Evolutionary conservation across 208 protist genomes (phyloP).

Genomic region (Crithidia sp.): DNA sequence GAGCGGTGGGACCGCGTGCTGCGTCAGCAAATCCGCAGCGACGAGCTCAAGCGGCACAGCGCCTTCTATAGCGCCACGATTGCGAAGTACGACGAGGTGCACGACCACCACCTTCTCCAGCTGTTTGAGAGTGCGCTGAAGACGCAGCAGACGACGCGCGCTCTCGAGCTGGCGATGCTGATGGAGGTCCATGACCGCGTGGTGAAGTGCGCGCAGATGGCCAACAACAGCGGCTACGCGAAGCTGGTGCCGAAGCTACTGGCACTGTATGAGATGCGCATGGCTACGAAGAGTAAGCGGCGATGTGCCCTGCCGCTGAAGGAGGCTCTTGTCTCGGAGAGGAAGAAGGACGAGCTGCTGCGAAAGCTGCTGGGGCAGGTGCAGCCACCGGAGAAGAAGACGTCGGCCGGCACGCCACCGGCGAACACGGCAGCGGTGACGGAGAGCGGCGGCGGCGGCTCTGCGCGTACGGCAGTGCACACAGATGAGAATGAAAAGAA

Average conservation of each 20-base stretch:
- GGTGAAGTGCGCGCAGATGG: slow-evolving; percentile 64
- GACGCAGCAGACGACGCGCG: slow-evolving; percentile 74
- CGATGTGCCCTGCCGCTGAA: slow-evolving; percentile 75
- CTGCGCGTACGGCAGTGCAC: not conserved
- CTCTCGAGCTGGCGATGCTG: slow-evolving; percentile 78
- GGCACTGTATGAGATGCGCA: slow-evolving; percentile 71
- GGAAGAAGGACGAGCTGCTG: slow-evolving; percentile 75
- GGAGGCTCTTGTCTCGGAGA: slow-evolving; percentile 56
- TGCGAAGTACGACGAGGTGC: slow-evolving; percentile 75
- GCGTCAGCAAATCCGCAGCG: slow-evolving; percentile 69
- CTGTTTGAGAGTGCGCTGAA: slow-evolving; percentile 71
- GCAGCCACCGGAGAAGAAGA: slow-evolving; percentile 13
- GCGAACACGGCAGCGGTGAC: not conserved
- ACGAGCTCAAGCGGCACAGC: slow-evolving; percentile 81
- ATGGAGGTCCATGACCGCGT: slow-evolving; percentile 87
- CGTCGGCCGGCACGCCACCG: not conserved
- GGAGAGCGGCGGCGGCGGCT: not conserved
- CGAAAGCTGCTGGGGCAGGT: slow-evolving; percentile 60
- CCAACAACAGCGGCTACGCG: slow-evolving; percentile 60
- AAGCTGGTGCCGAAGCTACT: slow-evolving; percentile 79
- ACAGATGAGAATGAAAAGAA: not conserved
- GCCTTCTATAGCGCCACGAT: slow-evolving; percentile 73
- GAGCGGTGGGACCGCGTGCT: slow-evolving; percentile 72
- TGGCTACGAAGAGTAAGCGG: slow-evolving; percentile 60
- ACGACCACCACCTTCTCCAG: slow-evolving; percentile 80